Percentiles rank a stretch among this genome's conserved stretches.
These are phyloP conservation scores for Porcisia deanei DNA, from an alignment of 208 protist genomes.

Conservation along the genomic window DNA sequence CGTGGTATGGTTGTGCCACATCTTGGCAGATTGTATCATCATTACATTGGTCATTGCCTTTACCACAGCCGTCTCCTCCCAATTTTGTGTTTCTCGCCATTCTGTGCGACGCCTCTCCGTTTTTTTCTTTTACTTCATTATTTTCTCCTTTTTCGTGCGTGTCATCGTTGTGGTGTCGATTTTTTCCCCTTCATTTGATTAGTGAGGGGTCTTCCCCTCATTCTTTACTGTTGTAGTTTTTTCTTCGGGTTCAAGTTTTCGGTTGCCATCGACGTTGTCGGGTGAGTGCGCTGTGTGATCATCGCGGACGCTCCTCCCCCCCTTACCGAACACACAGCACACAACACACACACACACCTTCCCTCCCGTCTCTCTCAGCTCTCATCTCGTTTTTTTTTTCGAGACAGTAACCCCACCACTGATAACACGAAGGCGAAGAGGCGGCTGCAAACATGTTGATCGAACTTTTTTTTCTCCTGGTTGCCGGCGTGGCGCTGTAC, in stretches of 20 bases:
- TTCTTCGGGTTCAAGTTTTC: neutral
- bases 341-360: slow-evolving; percentile 1
- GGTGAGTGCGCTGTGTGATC: too few relatives aligned
- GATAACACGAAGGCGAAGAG: neutral
- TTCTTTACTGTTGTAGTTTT: neutral
- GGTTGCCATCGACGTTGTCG: too few relatives aligned
- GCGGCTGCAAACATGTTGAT: slow-evolving; percentile 43
- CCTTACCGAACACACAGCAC: neutral
- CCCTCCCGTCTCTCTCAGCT: neutral
- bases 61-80: too few relatives aligned
- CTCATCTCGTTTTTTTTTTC: neutral
- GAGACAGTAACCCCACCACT: neutral
- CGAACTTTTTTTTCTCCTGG: slow-evolving; percentile 48
- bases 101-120: neutral
- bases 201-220: neutral
- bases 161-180: neutral
- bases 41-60: too few relatives aligned
- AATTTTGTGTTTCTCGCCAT: neutral
- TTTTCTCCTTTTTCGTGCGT: neutral
- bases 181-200: neutral
- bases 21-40: too few relatives aligned
- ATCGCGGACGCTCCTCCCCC: neutral
- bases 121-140: neutral
- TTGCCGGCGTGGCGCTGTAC: slow-evolving; percentile 59
- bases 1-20: too few relatives aligned